A percentile compares a stretch with the other conserved stretches of the same genome.
Evolutionary conservation across 306 rosid genomes (phyloP).

Genomic region (Prunus padus): DNA sequence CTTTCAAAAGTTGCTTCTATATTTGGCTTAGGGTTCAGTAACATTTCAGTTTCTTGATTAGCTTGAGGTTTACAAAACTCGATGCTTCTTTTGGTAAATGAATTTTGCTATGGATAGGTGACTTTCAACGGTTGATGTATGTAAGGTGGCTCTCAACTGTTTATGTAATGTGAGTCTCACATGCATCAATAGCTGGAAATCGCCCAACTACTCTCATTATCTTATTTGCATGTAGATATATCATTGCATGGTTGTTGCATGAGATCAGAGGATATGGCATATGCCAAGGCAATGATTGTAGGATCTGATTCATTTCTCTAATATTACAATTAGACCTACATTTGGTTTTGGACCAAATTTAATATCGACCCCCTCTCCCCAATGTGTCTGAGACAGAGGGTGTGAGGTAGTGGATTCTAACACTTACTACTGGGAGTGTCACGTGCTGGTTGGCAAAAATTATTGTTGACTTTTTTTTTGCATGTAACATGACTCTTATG

Average conservation of each 20-base stretch:
- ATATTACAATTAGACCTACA: background rate
- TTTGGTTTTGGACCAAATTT: background rate
- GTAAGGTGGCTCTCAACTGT: too few relatives aligned
- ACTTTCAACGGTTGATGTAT: background rate
- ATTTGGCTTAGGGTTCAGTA: background rate
- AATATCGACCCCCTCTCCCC: background rate
- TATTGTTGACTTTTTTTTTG: background rate
- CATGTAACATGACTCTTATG: background rate
- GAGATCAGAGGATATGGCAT: background rate
- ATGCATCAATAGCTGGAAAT: background rate
- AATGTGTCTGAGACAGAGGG: background rate
- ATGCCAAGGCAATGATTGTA: background rate
- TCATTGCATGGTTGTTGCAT: background rate
- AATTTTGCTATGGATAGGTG: too few relatives aligned
- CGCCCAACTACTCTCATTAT: slow-evolving; percentile 4
- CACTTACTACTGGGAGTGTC: background rate
- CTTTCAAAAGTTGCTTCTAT: background rate
- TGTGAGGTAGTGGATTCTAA: background rate
- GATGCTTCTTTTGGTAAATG: slow-evolving; percentile 2
- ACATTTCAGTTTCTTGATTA: background rate
- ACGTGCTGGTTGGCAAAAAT: background rate
- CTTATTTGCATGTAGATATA: background rate
- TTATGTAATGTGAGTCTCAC: background rate
- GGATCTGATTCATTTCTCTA: slow-evolving; percentile 2
- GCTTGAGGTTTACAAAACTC: background rate